phyloP scores from a whole-genome alignment of 1,284 basidiomycete genomes.

The Trametes polyzona region DNA sequence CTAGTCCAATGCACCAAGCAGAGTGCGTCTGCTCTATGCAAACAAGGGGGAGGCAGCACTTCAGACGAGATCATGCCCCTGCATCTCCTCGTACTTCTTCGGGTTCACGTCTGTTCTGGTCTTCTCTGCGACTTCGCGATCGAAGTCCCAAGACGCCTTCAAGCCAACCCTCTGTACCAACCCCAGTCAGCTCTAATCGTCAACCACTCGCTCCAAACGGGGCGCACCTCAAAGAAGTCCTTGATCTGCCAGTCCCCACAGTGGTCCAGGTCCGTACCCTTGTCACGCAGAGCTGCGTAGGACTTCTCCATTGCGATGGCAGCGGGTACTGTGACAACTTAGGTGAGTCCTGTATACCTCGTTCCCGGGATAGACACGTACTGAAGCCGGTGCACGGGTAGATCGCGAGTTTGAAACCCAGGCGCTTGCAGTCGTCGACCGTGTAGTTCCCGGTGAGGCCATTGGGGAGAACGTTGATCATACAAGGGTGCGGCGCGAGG shows the following conservation, averaged over 20 bases:
- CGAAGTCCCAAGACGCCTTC: slow-evolving; percentile 28
- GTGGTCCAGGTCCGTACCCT: slow-evolving; percentile 27
- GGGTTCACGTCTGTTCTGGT: slow-evolving; percentile 25
- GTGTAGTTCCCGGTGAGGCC: slow-evolving; percentile 31
- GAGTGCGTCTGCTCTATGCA: background rate
- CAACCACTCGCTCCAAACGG: background rate
- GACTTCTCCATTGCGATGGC: slow-evolving; percentile 31
- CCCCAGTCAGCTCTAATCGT: background rate
- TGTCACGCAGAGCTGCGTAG: slow-evolving; percentile 28
- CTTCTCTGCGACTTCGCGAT: slow-evolving; percentile 25
- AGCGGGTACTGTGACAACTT: slow-evolving; percentile 20
- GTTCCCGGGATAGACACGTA: background rate
- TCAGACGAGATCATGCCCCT: slow-evolving; percentile 25
- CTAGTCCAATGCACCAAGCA: background rate
- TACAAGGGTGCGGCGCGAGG: slow-evolving; percentile 29
- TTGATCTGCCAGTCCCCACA: slow-evolving; percentile 32
- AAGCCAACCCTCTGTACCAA: slow-evolving; percentile 26
- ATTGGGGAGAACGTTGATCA: slow-evolving; percentile 35
- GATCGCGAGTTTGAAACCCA: slow-evolving; percentile 33
- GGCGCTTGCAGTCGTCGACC: slow-evolving; percentile 28
- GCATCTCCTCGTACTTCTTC: slow-evolving; percentile 28
- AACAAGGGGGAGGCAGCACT: background rate
- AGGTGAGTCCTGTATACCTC: background rate
- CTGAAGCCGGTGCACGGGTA: slow-evolving; percentile 32
- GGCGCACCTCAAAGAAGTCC: slow-evolving; percentile 30